A percentile compares a stretch with the other conserved stretches of the same genome.
These are phyloP conservation scores for Fusarium bactridioides DNA, from an alignment of 2,329 filamentous ascomycete species.

Conservation along the genomic window DNA sequence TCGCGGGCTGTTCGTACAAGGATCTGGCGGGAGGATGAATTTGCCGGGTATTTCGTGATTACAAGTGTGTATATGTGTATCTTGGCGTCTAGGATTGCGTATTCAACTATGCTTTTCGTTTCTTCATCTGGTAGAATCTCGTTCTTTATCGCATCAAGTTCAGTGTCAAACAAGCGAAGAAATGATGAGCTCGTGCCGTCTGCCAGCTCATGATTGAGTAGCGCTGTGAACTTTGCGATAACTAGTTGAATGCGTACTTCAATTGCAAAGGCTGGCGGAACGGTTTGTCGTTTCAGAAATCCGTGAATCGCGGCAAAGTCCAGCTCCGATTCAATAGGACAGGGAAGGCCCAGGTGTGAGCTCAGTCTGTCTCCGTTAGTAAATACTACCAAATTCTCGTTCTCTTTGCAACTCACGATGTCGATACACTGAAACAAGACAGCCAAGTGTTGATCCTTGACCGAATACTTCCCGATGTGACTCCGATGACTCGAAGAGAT, in stretches of 20 bases:
- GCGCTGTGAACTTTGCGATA: slow-evolving; percentile 22
- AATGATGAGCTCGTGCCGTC: slow-evolving; percentile 18
- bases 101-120: slow-evolving; percentile 8
- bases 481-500: slow-evolving; percentile 8
- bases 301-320: slow-evolving; percentile 22
- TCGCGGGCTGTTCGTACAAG: slow-evolving; percentile 13
- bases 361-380: neutral
- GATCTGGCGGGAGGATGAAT: slow-evolving; percentile 16
- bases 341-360: slow-evolving; percentile 19
- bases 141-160: slow-evolving; percentile 16
- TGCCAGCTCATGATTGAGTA: slow-evolving; percentile 16
- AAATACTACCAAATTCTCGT: fast-evolving
- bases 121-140: neutral
- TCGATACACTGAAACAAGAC: slow-evolving; percentile 18
- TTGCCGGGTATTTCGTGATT: slow-evolving; percentile 2
- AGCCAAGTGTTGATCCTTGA: slow-evolving; percentile 31
- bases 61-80: slow-evolving; percentile 26
- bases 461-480: slow-evolving; percentile 6
- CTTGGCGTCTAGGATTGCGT: slow-evolving; percentile 14
- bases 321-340: slow-evolving; percentile 16
- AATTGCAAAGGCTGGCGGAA: neutral
- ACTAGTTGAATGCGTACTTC: slow-evolving; percentile 23
- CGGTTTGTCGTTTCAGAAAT: slow-evolving; percentile 12
- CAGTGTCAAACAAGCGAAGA: slow-evolving; percentile 20
- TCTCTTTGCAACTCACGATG: slow-evolving; percentile 1